Conservation (phyloP, 2,329 filamentous ascomycete species). For the Ascochyta lentis region DNA sequence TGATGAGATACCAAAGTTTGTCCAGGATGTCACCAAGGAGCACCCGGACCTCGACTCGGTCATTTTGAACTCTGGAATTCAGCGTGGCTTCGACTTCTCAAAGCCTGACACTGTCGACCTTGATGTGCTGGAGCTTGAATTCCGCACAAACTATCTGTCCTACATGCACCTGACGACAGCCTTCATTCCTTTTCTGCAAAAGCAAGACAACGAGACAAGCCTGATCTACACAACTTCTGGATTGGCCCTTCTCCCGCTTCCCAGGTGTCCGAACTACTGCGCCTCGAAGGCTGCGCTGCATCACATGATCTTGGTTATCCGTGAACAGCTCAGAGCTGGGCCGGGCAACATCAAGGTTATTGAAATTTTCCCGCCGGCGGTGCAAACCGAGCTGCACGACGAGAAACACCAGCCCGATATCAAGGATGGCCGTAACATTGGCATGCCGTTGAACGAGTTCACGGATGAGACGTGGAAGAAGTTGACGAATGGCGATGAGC, state of each 20-base stretch:
- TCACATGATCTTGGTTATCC: constrained; percentile 59
- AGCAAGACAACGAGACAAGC: constrained; percentile 51
- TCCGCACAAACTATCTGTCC: constrained; percentile 60
- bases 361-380: constrained; percentile 62
- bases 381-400: constrained; percentile 65
- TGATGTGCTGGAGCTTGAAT: constrained; percentile 52
- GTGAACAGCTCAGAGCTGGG: constrained; percentile 57
- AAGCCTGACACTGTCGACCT: constrained; percentile 58
- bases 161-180: constrained; percentile 58
- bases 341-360: constrained; percentile 59
- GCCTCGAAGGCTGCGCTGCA: constrained; percentile 64
- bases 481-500: constrained; percentile 57
- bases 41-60: constrained; percentile 61
- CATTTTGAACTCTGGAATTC: constrained; percentile 62
- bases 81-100: constrained; percentile 58
- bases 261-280: constrained; percentile 60
- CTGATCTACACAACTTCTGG: constrained; percentile 59
- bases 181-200: constrained; percentile 59
- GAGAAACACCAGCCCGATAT: constrained; percentile 62
- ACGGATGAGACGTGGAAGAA: constrained; percentile 57
- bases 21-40: constrained; percentile 49
- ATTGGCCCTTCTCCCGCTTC: constrained; percentile 58
- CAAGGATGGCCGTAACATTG: constrained; percentile 57
- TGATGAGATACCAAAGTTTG: constrained; percentile 56
- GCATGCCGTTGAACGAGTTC: constrained; percentile 62